Percentiles rank a stretch among this genome's conserved stretches.
phyloP scores from a whole-genome alignment of 2,329 filamentous ascomycete species.

The Rhinocladiella similis region DNA sequence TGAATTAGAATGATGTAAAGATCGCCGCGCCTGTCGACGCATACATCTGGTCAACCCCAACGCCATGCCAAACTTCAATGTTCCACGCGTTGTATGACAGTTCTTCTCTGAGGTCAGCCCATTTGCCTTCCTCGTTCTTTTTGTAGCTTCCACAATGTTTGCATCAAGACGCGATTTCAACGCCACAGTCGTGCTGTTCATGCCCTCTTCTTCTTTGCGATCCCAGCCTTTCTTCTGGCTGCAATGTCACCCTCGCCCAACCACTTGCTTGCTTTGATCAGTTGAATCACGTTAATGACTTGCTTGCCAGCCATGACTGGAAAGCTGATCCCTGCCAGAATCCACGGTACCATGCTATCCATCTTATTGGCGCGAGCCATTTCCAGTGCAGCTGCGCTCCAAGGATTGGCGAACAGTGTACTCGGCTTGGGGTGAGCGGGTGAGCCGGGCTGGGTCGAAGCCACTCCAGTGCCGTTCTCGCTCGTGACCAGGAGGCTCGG shows the following conservation, averaged over 20 bases:
- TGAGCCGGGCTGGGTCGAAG: constrained; percentile 62
- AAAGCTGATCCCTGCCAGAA: constrained; percentile 75
- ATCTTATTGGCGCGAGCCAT: constrained; percentile 93
- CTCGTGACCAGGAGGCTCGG: constrained; percentile 69
- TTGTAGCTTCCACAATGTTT: no score
- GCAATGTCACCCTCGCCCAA: constrained; percentile 86
- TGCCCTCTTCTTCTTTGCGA: constrained; percentile 12
- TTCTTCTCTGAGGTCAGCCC: no score
- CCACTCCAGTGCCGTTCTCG: constrained; percentile 50
- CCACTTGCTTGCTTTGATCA: constrained; percentile 90
- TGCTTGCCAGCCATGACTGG: constrained; percentile 93
- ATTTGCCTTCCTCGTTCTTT: no score
- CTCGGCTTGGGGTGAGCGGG: constrained; percentile 68
- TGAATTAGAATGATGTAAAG: no score
- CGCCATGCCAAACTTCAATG: no score
- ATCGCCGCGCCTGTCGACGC: no score
- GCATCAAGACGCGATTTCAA: no score
- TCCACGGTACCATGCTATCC: constrained; percentile 73
- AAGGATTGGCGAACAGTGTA: constrained; percentile 81
- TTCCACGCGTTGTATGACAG: no score
- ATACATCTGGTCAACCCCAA: no score
- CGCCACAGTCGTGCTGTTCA: no score
- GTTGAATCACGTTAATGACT: constrained; percentile 87
- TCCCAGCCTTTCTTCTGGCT: constrained; percentile 55
- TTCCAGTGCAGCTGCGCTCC: constrained; percentile 89